Evolutionary conservation across 169 alveolate genomes (phyloP).

Genomic region (Ichthyophthirius multifiliis): DNA sequence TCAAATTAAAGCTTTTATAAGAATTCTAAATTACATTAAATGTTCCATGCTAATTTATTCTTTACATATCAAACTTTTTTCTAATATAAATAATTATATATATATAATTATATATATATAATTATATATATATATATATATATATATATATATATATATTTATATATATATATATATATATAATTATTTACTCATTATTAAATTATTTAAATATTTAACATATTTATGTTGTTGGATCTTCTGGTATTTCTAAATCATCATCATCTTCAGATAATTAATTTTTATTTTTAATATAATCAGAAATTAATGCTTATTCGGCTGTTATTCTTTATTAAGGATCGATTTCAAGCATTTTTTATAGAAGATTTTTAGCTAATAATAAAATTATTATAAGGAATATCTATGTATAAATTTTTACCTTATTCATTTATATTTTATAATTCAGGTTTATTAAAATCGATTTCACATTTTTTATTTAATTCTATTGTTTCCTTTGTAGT

Average conservation of each 20-base stretch:
- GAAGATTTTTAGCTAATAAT: conserved; percentile 3
- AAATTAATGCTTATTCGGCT: conserved; percentile 53
- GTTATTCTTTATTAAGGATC: conserved; percentile 63
- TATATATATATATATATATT: not conserved
- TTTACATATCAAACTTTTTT: not conserved
- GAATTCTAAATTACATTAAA: too few relatives aligned
- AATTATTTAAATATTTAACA: not conserved
- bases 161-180: not conserved
- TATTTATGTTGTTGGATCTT: not conserved
- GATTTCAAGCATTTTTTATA: conserved; percentile 51
- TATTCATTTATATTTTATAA: not conserved
- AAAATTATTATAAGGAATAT: not conserved
- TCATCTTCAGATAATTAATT: not conserved
- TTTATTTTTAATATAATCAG: conserved; percentile 15
- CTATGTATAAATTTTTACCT: not conserved
- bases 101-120: not conserved
- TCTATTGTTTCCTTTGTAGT: conserved; percentile 7
- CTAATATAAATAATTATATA: not conserved
- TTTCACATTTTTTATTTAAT: conserved; percentile 10
- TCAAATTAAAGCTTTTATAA: too few relatives aligned
- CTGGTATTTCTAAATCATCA: not conserved
- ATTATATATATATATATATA: not conserved
- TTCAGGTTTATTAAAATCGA: not conserved
- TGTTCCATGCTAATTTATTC: too few relatives aligned
- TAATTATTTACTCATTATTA: not conserved